Conservation (phyloP, 805 yeast genomes). For the Suhomyces sp. region DNA sequence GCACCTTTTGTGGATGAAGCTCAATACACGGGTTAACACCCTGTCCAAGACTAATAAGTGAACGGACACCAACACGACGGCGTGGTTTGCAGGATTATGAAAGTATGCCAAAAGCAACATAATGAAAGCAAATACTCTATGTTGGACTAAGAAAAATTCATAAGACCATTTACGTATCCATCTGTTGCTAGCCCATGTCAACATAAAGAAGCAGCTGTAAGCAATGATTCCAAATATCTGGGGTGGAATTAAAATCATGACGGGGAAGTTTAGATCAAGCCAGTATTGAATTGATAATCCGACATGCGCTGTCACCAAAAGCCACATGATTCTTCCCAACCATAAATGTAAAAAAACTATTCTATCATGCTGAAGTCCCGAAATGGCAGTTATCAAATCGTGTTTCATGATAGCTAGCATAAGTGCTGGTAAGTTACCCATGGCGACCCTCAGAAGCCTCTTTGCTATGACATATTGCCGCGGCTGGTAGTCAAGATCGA, state of each 20-base stretch:
- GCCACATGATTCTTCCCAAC: slow-evolving; percentile 41
- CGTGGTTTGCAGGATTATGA: slow-evolving; percentile 36
- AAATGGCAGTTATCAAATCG: slow-evolving; percentile 34
- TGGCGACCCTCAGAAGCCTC: slow-evolving; percentile 38
- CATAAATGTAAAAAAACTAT: slow-evolving; percentile 41
- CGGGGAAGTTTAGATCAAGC: slow-evolving; percentile 34
- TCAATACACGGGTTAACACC: slow-evolving; percentile 27
- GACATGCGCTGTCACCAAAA: slow-evolving; percentile 35
- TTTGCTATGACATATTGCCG: slow-evolving; percentile 40
- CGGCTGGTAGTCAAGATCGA: slow-evolving; percentile 40
- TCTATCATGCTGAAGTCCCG: slow-evolving; percentile 44
- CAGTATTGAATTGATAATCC: slow-evolving; percentile 36
- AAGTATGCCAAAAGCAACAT: slow-evolving; percentile 43
- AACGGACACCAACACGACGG: slow-evolving; percentile 37
- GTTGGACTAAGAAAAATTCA: slow-evolving; percentile 45
- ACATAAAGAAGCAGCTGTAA: slow-evolving; percentile 32
- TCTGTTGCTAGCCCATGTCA: slow-evolving; percentile 35
- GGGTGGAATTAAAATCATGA: slow-evolving; percentile 47
- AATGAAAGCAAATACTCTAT: slow-evolving; percentile 38
- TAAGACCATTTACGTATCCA: slow-evolving; percentile 37
- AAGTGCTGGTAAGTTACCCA: slow-evolving; percentile 39
- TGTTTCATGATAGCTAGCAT: slow-evolving; percentile 38
- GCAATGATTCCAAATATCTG: slow-evolving; percentile 51
- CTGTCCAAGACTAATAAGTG: slow-evolving; percentile 44
- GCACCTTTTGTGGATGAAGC: slow-evolving; percentile 29